These are phyloP conservation scores for Taiozyma sp. DNA, from an alignment of 1,139 yeast species.

Conservation along the genomic window DNA sequence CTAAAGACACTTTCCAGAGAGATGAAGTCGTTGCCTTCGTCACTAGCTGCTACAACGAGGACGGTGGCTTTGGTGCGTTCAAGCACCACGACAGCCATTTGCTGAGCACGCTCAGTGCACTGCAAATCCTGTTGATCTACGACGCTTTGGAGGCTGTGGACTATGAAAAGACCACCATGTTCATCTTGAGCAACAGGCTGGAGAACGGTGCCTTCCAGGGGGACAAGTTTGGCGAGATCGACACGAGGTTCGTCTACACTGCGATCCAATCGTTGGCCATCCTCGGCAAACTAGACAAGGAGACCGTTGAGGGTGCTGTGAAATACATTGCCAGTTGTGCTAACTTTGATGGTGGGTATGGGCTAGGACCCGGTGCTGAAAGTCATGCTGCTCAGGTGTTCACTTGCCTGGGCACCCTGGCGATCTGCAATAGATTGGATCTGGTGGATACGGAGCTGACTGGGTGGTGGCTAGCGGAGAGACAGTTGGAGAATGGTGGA, in stretches of 20 bases:
- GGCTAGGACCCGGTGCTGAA: slow-evolving; percentile 91
- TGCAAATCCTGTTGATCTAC: slow-evolving; percentile 72
- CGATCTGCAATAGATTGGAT: slow-evolving; percentile 60
- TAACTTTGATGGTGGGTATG: slow-evolving; percentile 96
- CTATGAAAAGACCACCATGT: slow-evolving; percentile 36
- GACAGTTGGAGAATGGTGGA: slow-evolving; percentile 91
- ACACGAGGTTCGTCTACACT: slow-evolving; percentile 83
- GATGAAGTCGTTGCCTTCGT: slow-evolving; percentile 66
- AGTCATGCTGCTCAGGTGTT: slow-evolving; percentile 93
- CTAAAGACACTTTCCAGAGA: slow-evolving; percentile 52
- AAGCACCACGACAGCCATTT: slow-evolving; percentile 89
- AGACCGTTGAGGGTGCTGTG: slow-evolving; percentile 61
- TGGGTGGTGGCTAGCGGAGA: slow-evolving; percentile 84
- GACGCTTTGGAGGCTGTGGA: slow-evolving; percentile 48
- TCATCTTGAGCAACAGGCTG: slow-evolving; percentile 55
- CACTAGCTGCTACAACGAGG: slow-evolving; percentile 56
- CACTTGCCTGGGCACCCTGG: slow-evolving; percentile 78
- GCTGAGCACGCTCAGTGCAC: slow-evolving; percentile 80
- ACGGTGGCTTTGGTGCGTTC: slow-evolving; percentile 84
- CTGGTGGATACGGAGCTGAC: slow-evolving; percentile 46
- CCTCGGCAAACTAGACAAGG: slow-evolving; percentile 56
- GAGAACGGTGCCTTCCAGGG: slow-evolving; percentile 84
- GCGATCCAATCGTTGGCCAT: slow-evolving; percentile 73
- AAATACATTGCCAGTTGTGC: slow-evolving; percentile 64
- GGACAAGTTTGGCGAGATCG: slow-evolving; percentile 87